phyloP scores from a whole-genome alignment of 768 basidiomycete genomes.

The Calocera viscosa region DNA sequence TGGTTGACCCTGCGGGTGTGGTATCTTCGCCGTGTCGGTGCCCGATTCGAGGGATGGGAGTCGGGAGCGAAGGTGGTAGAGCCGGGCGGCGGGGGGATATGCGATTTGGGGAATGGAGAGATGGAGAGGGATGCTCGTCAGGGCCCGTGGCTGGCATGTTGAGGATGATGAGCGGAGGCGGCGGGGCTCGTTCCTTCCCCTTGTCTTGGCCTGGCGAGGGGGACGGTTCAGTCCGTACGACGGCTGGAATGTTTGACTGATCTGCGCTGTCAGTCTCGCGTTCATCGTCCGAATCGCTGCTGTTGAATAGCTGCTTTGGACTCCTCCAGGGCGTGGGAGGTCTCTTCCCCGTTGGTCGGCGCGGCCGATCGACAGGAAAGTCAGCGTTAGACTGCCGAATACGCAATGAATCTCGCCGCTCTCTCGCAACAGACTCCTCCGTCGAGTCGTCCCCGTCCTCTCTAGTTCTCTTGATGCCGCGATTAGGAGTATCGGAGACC shows the following conservation, averaged over 20 bases:
- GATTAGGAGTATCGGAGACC: background rate
- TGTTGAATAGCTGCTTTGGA: background rate
- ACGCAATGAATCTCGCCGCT: background rate
- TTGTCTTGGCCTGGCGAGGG: background rate
- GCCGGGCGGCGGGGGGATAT: background rate
- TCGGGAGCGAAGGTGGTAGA: background rate
- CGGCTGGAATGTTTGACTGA: background rate
- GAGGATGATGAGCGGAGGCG: background rate
- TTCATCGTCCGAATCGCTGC: conserved; percentile 1
- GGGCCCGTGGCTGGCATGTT: background rate
- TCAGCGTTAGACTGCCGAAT: background rate
- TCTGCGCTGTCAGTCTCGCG: background rate
- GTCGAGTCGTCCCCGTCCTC: background rate
- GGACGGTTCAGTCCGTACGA: background rate
- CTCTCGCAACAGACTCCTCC: background rate
- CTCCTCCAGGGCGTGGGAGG: background rate
- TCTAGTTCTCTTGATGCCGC: background rate
- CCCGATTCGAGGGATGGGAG: background rate
- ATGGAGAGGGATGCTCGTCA: background rate
- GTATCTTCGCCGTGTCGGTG: background rate
- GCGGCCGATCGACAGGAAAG: background rate
- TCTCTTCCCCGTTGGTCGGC: background rate
- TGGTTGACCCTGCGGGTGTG: background rate
- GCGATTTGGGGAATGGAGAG: background rate
- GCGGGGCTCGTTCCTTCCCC: background rate